Evolutionary conservation across 257 asterid genomes (phyloP).

Genomic region (Echium plantagineum): DNA sequence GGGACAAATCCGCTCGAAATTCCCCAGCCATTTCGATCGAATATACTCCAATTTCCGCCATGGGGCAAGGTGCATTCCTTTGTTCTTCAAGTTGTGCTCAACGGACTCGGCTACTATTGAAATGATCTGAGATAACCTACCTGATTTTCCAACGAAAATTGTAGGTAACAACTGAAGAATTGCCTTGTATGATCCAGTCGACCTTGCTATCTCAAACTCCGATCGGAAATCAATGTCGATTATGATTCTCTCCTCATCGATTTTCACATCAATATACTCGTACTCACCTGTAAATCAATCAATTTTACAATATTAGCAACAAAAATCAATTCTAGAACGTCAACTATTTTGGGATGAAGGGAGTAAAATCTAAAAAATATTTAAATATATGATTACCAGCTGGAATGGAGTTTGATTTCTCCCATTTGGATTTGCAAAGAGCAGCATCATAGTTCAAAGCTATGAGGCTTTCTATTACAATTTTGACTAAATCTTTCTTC

Average conservation of each 20-base stretch:
- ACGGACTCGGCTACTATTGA: constrained; percentile 69
- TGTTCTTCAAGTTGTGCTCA: constrained; percentile 66
- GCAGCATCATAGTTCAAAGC: constrained; percentile 62
- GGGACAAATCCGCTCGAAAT: constrained; percentile 25
- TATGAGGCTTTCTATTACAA: constrained; percentile 49
- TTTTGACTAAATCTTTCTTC: constrained; percentile 55
- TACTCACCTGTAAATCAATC: constrained; percentile 41
- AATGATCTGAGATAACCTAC: constrained; percentile 68
- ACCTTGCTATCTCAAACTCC: constrained; percentile 82
- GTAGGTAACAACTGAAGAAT: constrained; percentile 53
- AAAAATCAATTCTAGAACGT: background rate
- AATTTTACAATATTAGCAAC: background rate
- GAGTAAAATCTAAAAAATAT: too few species aligned
- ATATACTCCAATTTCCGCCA: constrained; percentile 87
- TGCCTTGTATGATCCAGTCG: constrained; percentile 52
- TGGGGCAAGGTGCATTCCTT: constrained; percentile 91
- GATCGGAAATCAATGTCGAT: constrained; percentile 84
- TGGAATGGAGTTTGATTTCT: constrained; percentile 60
- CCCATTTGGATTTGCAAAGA: constrained; percentile 87
- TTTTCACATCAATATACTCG: constrained; percentile 71
- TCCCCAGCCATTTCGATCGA: constrained; percentile 74
- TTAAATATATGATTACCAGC: constrained; percentile 39
- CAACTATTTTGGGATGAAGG: too few species aligned
- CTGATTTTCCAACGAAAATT: constrained; percentile 73
- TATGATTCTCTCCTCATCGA: constrained; percentile 49